Base-by-base conservation (phyloP, 257 asterid species). In the Coffea canephora region DNA sequence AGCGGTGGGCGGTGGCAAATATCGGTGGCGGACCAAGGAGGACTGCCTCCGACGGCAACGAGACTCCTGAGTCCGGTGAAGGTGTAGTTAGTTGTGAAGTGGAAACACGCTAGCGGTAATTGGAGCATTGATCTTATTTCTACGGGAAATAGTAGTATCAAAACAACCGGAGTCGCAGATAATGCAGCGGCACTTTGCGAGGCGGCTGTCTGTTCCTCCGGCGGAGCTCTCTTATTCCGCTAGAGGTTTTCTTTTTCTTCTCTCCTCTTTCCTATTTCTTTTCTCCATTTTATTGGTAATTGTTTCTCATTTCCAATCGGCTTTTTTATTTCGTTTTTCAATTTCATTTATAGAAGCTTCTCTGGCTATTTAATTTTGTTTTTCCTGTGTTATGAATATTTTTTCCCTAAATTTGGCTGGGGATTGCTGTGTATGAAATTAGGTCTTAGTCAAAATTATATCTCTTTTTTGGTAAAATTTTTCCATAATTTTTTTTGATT, bases 161-260 rank as follows among this genome's bases (percentile, higher is more conserved):
- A 48, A 4, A 6, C 52, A 7, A 4, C 12, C 12, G 52, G 52
- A 48, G 21, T 54, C 21, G 19, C 6, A 54, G 21, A 16, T 16
- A 23, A 55, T 55, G 6, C 62, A 15, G 74, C 34, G 19, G 6
- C 50, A 23, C 23, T 27, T 49, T 49, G n/a, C 52, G n/a, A 67
- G 75, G 21, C 81, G 75, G 69, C 54, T 77, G 75, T 34, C 81
- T 21, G 50, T 54, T 36, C 68, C 81, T 39, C 48, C 62, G 36
- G 15, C 52, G 7, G 3, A 52, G 9, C 19, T 57, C 18, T 36
- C 52, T 18, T 36, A 13, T 43, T 55, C 36, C 23, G 57, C 25
- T 11, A 11, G 34, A 68, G 81, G 81, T 77, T 23, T 21, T 14
- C 25, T 5, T 57, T 49, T 66, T 39, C 27, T 50, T 15, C 46